Evolutionary conservation across 2,329 filamentous ascomycete species (phyloP).

Genomic region (Sporothrix pseudoabietina): DNA sequence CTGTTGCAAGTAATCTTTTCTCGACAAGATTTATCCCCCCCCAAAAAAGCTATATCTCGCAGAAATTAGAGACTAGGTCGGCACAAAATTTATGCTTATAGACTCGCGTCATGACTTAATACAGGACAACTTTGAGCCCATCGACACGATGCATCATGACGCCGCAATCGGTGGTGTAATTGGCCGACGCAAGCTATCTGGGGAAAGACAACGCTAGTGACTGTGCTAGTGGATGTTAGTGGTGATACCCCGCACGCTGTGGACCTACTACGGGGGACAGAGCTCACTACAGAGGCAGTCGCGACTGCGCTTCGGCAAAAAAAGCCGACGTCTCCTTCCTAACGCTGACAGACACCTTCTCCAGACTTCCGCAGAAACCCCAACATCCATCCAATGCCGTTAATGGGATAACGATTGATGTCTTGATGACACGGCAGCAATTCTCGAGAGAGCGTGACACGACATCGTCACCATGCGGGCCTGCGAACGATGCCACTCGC

Average conservation of each 20-base stretch:
- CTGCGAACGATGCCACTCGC: conserved; percentile 27
- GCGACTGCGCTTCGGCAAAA: neutral
- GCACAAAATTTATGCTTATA: no score
- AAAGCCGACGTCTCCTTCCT: conserved; percentile 12
- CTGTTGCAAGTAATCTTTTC: no score
- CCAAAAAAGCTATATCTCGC: no score
- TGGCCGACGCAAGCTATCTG: conserved; percentile 10
- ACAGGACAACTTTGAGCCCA: neutral
- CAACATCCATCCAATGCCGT: neutral
- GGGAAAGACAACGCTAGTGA: neutral
- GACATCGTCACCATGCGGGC: conserved; percentile 16
- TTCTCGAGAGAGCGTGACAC: neutral
- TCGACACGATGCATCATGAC: neutral
- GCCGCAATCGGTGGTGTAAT: neutral
- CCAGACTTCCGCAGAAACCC: neutral
- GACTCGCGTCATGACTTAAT: neutral
- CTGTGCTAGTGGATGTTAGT: neutral
- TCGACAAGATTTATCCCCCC: no score
- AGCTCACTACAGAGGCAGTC: no score
- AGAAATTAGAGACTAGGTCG: no score
- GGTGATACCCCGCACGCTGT: neutral
- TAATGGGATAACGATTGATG: neutral
- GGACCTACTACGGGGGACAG: neutral
- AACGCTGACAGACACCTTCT: neutral
- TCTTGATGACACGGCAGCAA: neutral